Conservation (phyloP, 1,284 basidiomycete species). For the Naganishia liquefaciens region DNA sequence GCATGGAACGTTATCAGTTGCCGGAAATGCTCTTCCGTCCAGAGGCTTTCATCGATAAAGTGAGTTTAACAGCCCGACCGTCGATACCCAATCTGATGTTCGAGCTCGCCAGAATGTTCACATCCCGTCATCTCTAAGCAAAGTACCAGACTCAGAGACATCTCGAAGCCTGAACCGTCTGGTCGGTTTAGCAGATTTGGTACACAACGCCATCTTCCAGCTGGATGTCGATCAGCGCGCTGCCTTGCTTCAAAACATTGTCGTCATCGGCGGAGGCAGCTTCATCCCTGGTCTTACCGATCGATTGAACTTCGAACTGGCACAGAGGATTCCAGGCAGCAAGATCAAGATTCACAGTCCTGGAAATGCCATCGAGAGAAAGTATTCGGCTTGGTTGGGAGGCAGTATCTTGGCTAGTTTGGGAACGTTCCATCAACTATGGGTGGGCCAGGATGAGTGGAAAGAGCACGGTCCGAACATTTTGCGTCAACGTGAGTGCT, state of each 20-base stretch:
- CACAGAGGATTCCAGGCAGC: slow-evolving; percentile 65
- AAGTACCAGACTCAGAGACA: slow-evolving; percentile 56
- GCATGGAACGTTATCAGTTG: slow-evolving; percentile 75
- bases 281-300: slow-evolving; percentile 84
- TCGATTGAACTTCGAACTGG: slow-evolving; percentile 77
- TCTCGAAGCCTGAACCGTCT: slow-evolving; percentile 61
- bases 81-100: slow-evolving; percentile 4
- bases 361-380: slow-evolving; percentile 80
- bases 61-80: slow-evolving; percentile 53
- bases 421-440: slow-evolving; percentile 94
- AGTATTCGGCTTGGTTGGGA: slow-evolving; percentile 88
- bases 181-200: slow-evolving; percentile 69
- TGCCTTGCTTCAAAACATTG: slow-evolving; percentile 86
- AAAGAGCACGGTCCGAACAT: slow-evolving; percentile 60
- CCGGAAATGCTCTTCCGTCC: slow-evolving; percentile 90
- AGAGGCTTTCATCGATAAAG: slow-evolving; percentile 67
- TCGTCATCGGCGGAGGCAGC: slow-evolving; percentile 89
- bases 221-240: slow-evolving; percentile 91
- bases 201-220: slow-evolving; percentile 74
- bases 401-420: slow-evolving; percentile 88
- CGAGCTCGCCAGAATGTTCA: slow-evolving; percentile 31
- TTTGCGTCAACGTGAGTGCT: slow-evolving; percentile 50
- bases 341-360: slow-evolving; percentile 81
- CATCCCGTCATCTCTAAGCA: slow-evolving; percentile 40
- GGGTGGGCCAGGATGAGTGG: slow-evolving; percentile 91